Base-by-base conservation (phyloP, 345 rosid species). In the Linum trigynum region DNA sequence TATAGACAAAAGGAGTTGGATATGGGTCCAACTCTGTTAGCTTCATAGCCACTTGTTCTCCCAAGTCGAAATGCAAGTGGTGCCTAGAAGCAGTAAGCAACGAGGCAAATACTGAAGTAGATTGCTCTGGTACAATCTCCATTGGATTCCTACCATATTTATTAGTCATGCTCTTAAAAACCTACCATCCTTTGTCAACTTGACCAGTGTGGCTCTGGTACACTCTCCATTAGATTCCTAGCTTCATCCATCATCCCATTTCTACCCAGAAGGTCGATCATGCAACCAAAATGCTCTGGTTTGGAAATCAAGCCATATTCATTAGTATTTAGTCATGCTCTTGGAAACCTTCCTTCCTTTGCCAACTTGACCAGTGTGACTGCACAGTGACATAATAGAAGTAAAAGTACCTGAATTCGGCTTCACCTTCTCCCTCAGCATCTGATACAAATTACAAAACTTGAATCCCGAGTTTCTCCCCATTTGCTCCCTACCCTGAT, bases 401-500 rank as follows among this genome's bases (percentile, higher is more conserved):
- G 71, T 67, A 43, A 86, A 82, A 65, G 87, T 81, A 65, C 80
- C 81, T 15, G 82, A 65, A 81, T 71, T 84, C 50, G 89, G 89
- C 59, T 80, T 48, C 32, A 86, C 76, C 43, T 75, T 72, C 69
- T 75, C 73, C 63, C 74, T 66, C 67, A 59, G 71, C 74, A 86
- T 78, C 65, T 73, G 50, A 36, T 82, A 77, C 64, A 86, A 23
- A 23, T 23, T 23, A 23, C 32, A 86, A 70, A 83, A 71, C 60
- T 78, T 68, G 38, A 84, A 58, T 35, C 82, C 89, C 39, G 79
- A 66, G 51, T 77, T 75, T 72, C 72, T 84, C 82, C 57, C 92
- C 89, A 74, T 86, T 80, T 75, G 73, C 81, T 67, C 87, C 89
- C 72, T 84, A 86, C 7, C 92, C 92, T n/a, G 79, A 86, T 66